phyloP scores from a whole-genome alignment of 148 eudicot genomes.

The Heliamphora exappendiculata region DNA sequence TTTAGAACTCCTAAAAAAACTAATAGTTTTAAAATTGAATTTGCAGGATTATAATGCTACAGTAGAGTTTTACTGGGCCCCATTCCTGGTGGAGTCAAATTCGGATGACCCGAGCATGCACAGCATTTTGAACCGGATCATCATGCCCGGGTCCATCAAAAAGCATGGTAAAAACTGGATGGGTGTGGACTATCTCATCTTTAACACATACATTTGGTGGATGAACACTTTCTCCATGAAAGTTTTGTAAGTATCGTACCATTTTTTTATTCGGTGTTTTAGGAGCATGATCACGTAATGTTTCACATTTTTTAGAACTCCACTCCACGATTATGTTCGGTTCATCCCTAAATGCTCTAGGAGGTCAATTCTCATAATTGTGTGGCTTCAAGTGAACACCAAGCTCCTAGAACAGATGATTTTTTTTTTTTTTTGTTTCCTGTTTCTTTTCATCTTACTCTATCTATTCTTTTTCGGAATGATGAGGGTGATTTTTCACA shows the following conservation, averaged over 20 bases:
- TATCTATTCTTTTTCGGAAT: too few species aligned
- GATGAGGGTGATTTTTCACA: neutral
- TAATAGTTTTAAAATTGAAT: neutral
- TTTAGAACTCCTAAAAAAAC: neutral
- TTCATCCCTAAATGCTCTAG: too few species aligned
- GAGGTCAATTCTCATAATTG: too few species aligned
- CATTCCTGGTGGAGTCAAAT: constrained; percentile 88
- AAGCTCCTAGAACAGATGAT: too few species aligned
- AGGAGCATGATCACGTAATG: too few species aligned
- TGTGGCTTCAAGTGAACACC: too few species aligned
- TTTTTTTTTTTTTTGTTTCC: neutral
- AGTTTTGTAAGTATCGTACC: constrained; percentile 61
- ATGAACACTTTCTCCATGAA: constrained; percentile 84
- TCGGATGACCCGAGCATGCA: constrained; percentile 87
- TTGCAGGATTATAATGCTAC: constrained; percentile 87
- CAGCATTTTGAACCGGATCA: constrained; percentile 77
- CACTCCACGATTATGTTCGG: neutral
- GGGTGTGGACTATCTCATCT: constrained; percentile 69
- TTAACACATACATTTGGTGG: constrained; percentile 99
- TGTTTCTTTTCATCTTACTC: too few species aligned
- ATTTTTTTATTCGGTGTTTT: too few species aligned
- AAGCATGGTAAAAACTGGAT: constrained; percentile 80
- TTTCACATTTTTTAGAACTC: too few species aligned
- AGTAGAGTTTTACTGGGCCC: constrained; percentile 99
- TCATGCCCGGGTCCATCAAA: constrained; percentile 70